Base-by-base conservation (phyloP, 176 grass and related monocot species). In the Oryza brachyantha region DNA sequence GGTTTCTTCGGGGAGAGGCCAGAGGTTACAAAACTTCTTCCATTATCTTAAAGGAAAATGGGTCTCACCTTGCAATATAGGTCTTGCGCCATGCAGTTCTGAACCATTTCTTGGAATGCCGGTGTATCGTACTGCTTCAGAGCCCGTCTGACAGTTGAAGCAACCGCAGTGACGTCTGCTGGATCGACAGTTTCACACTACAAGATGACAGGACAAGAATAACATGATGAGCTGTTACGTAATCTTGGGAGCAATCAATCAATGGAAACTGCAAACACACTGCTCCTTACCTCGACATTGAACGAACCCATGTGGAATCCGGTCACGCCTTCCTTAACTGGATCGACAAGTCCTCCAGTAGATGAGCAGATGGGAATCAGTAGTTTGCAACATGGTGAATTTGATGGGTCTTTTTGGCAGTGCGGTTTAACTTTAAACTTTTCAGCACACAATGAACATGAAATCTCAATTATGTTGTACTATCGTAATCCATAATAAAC, bases 81-180 rank as follows among this genome's bases (percentile, higher is more conserved):
- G 61, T 93, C 91, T 68, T 76, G 84, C 10, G 70, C 74, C 91
- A 93, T 93, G 82, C 91, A 90, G 45, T 90, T 93, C 78, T 82
- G 77, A 13, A 93, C 68, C 87, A 93, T 93, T 17, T 66, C 72
- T n/a, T 50, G 64, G 54, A 90, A 93, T 16, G 7, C n/a, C 3
- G 81, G 74, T 34, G 87, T 93, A 29, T 60, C 37, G 34, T 86
- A 82, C 58, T 72, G 43, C 27, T 82, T 75, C 75, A 93, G 25
- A 55, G 91, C 87, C 55, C 81, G 79, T 67, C 74, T 85, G 31
- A 93, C 91, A 76, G 70, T 87, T 24, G 65, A 81, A 11, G 80
- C 85, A 6, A 93, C 61, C n/a, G 70, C 79, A 29, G 35, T 22
- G 7, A 88, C 81, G 21, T 93, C 91, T 6, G 59, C 82, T 54